Base-by-base conservation (phyloP, 1,139 yeast species). In the Pichia sp. region DNA sequence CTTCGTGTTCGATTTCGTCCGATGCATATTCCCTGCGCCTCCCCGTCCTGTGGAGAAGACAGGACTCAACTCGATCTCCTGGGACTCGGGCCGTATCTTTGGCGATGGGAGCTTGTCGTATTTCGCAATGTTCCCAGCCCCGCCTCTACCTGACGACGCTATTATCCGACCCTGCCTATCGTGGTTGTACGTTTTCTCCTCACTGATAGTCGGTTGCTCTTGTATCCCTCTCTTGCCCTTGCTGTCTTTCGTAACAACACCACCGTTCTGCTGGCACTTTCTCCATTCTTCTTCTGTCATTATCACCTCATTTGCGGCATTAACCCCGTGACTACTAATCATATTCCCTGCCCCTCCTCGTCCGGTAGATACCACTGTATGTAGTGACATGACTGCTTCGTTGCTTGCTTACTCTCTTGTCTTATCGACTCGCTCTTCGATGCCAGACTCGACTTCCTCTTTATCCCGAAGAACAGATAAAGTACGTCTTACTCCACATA, bases 141-240 rank as follows among this genome's bases (percentile, higher is more conserved):
- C 85, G 29, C 85, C 85, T 62, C 85, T 69, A 1, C 85, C 85
- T 0, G 84, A 78, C 11, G 82, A 75, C 58, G 77, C 74, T 60
- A 71, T 73, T 8, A 73, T 71, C 57, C 71, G 71, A 50, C 77
- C 77, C 44, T 70, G 68, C 44, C 59, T 63, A 49, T 67, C 69
- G 23, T 64, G 68, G 51, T 59, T 57, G 53, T 58, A 65, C 26
- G 47, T 32, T 11, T 30, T 26, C 60, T 57, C 57, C 31, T 45
- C 51, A 3, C 45, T 47, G 31, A 45, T 52, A 19, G 8, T 40
- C 8, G 34, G 45, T 15, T 45, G 42, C 42, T 34, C 36, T 8
- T 15, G 30, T 5, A 8, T 10, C 8, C 6, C 19, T 10, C 30
- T 36, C 19, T 30, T 16, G 10, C 13, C n/a, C 11, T 38, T 32